Evolutionary conservation across 495 filamentous ascomycete species (phyloP), one percentile per base, ranked within the genome.

Genomic region (Trichoderma virens): DNA sequence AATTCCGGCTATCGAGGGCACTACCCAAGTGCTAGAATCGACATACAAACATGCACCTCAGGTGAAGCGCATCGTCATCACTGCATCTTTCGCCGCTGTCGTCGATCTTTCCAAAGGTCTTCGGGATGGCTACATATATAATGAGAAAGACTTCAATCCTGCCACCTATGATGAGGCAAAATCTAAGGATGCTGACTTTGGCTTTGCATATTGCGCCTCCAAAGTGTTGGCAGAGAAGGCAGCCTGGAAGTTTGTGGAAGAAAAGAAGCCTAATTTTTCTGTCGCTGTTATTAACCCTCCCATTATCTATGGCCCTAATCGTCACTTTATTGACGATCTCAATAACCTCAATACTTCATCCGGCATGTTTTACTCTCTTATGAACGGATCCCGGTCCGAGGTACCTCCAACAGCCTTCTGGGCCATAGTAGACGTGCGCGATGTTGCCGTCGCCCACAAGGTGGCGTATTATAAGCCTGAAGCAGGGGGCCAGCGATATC

Each of bases 1-100:
- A 43, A 84, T 51, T 51, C 45, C 83, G 25, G 87, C 87, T 0
- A 79, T 90, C 66, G 85, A 84, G 64, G 90, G 91, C 56, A 92
- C 90, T 11, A 84, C 83, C 0, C 84, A 86, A 27, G 83, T 92
- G 34, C 73, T 96, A 64, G 84, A 88, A 66, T 84, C 88, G 0
- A 83, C 91, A 65, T 74, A 80, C 59, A 51, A 51, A n/a, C 78
- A 76, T 69, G 87, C 84, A 8, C 86, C 84, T 3, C 77, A 70
- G 2, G 85, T 95, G 56, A 90, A 89, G 74, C 78, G 83, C 54
- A 86, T 93, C 14, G 85, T 80, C 25, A 64, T 74, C 25, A 74
- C 78, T 70, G 79, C 77, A 8, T 80, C 78, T 28, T 69, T 77
- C 51, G 74, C 68, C 0, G 75, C 80, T 6, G 8, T 51, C 1